A percentile compares a stretch with the other conserved stretches of the same genome.
phyloP scores from a whole-genome alignment of 148 eudicot genomes.

The Rhododendron ovatum region DNA sequence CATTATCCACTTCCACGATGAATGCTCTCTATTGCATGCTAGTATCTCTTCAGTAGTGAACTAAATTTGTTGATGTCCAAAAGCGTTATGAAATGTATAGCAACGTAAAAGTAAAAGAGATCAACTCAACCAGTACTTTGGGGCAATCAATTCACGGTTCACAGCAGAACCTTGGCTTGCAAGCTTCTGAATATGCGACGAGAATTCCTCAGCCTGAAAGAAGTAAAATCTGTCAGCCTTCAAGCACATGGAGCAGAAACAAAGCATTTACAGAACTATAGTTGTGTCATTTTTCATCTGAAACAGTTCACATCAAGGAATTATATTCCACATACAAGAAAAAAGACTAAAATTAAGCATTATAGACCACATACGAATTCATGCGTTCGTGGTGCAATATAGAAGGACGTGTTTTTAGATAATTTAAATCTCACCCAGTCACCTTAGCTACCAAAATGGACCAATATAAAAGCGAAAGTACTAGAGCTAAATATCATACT shows the following conservation, averaged over 20 bases:
- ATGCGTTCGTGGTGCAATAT: neutral
- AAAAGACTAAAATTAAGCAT: neutral
- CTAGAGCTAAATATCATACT: neutral
- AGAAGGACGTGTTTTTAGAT: neutral
- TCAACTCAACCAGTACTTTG: slow-evolving; percentile 62
- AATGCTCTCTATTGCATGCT: neutral
- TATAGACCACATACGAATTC: neutral
- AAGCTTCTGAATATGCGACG: slow-evolving; percentile 69
- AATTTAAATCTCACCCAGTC: neutral
- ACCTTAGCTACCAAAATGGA: neutral
- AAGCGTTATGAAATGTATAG: neutral
- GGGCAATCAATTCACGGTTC: slow-evolving; percentile 49
- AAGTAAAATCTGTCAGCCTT: neutral
- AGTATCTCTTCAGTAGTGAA: neutral
- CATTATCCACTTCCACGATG: neutral
- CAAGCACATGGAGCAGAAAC: neutral
- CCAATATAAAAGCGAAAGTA: neutral
- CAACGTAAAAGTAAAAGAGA: neutral
- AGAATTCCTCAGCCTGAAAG: slow-evolving; percentile 83
- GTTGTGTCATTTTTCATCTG: too few relatives aligned
- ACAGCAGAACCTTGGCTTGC: slow-evolving; percentile 76
- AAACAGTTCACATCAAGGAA: neutral
- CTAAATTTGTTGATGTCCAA: neutral
- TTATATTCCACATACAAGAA: neutral
- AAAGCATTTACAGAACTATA: neutral